Conservation (phyloP, 1,139 yeast genomes). For the Petasospora fabianii region DNA sequence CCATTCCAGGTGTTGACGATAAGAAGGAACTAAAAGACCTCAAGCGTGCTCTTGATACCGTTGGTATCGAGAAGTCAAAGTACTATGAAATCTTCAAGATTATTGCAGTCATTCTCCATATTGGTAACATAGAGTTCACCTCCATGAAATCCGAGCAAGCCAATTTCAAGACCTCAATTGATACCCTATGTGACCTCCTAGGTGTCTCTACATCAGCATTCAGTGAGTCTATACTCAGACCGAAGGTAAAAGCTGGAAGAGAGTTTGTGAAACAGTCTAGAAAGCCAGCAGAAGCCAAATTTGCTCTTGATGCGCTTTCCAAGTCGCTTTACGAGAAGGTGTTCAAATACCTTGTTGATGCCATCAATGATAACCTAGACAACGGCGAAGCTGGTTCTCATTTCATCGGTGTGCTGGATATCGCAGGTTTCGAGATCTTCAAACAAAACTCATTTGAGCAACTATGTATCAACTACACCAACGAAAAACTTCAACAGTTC, state of each 20-base stretch:
- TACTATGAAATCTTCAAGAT: constrained; percentile 58
- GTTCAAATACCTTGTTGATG: constrained; percentile 72
- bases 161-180: constrained; percentile 55
- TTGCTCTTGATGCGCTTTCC: constrained; percentile 82
- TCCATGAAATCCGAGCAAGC: constrained; percentile 82
- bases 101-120: constrained; percentile 73
- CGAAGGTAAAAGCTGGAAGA: constrained; percentile 88
- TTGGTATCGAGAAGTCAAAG: constrained; percentile 64
- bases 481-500: constrained; percentile 93
- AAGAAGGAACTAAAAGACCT: constrained; percentile 59
- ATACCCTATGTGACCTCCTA: constrained; percentile 54
- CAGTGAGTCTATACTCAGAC: constrained; percentile 58
- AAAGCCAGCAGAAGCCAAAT: constrained; percentile 75
- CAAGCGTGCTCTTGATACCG: constrained; percentile 61
- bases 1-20: constrained; percentile 74
- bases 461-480: constrained; percentile 92
- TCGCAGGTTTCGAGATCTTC: constrained; percentile 97
- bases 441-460: constrained; percentile 92
- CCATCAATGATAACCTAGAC: constrained; percentile 70
- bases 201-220: constrained; percentile 62
- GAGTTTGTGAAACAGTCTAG: constrained; percentile 82
- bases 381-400: constrained; percentile 41
- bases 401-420: constrained; percentile 91
- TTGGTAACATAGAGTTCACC: constrained; percentile 79
- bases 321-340: constrained; percentile 82